A percentile compares a stretch with the other conserved stretches of the same genome.
Evolutionary conservation across 495 filamentous ascomycete genomes (phyloP).

Genomic region (Venustampulla echinocandica): DNA sequence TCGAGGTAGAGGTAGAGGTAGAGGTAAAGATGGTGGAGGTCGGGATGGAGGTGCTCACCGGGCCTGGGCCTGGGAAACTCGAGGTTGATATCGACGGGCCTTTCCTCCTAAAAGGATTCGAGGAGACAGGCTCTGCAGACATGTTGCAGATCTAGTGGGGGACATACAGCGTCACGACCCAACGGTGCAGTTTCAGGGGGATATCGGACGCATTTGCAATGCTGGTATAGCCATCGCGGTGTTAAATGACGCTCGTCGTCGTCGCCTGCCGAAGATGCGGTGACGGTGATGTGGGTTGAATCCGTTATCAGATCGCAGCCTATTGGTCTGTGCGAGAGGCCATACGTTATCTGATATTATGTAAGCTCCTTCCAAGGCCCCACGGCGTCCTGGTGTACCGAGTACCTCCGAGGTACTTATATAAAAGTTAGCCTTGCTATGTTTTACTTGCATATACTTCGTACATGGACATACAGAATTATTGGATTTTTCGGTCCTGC

Average conservation of each 20-base stretch:
- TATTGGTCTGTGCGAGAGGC: slow-evolving; percentile 14
- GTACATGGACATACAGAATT: too few species aligned
- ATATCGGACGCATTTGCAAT: slow-evolving; percentile 2
- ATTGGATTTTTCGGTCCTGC: too few species aligned
- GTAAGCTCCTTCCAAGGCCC: slow-evolving; percentile 9
- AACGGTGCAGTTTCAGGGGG: slow-evolving; percentile 2
- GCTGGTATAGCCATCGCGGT: background rate
- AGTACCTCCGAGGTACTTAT: too few species aligned
- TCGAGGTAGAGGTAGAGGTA: background rate
- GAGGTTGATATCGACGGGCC: slow-evolving; percentile 2
- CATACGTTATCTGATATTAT: too few species aligned
- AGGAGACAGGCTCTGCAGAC: slow-evolving; percentile 20
- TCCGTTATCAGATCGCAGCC: slow-evolving; percentile 10
- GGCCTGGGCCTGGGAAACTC: slow-evolving; percentile 3
- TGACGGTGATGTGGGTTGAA: background rate
- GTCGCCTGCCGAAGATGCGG: background rate
- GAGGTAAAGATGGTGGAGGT: slow-evolving; percentile 8
- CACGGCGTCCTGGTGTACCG: too few species aligned
- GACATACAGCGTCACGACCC: slow-evolving; percentile 7
- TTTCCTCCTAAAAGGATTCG: slow-evolving; percentile 25
- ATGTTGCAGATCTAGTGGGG: slow-evolving; percentile 5
- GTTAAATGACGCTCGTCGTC: too few species aligned
- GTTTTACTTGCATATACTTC: too few species aligned
- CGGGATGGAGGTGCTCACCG: too few species aligned
- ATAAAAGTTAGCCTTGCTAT: too few species aligned